A percentile compares a stretch with the other conserved stretches of the same genome.
These are phyloP conservation scores for Ajuga chamaepitys DNA, from an alignment of 257 asterid genomes.

Conservation along the genomic window DNA sequence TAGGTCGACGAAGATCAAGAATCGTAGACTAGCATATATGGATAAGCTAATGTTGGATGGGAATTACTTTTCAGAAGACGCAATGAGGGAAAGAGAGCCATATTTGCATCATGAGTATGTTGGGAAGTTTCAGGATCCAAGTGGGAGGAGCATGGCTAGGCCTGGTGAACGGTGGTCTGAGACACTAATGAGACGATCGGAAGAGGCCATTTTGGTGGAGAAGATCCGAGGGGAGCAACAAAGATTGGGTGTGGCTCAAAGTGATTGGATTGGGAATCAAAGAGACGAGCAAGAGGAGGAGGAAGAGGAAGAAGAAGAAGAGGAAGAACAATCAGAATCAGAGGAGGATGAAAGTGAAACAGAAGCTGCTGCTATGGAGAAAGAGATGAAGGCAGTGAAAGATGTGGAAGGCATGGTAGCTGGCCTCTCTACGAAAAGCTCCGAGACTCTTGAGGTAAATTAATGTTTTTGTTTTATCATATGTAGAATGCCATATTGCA, in stretches of 20 bases:
- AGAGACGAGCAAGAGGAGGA: conserved; percentile 27
- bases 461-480: neutral
- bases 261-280: conserved; percentile 84
- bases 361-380: conserved; percentile 14
- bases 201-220: conserved; percentile 74
- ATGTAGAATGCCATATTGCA: neutral
- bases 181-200: conserved; percentile 75
- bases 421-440: conserved; percentile 22
- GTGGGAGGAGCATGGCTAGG: conserved; percentile 88
- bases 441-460: conserved; percentile 38
- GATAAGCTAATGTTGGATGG: conserved; percentile 61
- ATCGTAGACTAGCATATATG: conserved; percentile 82
- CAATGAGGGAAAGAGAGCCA: conserved; percentile 98
- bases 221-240: conserved; percentile 86
- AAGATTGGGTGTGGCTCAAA: conserved; percentile 71
- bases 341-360: conserved; percentile 29
- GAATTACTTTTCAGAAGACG: conserved; percentile 83
- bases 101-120: conserved; percentile 88
- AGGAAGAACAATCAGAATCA: conserved; percentile 14
- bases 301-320: conserved; percentile 37
- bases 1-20: conserved; percentile 59
- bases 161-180: conserved; percentile 99
- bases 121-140: conserved; percentile 86
- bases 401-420: conserved; percentile 15
- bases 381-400: conserved; percentile 17